Conservation (phyloP, 2,329 filamentous ascomycete genomes). For the Fusarium penzigii region DNA sequence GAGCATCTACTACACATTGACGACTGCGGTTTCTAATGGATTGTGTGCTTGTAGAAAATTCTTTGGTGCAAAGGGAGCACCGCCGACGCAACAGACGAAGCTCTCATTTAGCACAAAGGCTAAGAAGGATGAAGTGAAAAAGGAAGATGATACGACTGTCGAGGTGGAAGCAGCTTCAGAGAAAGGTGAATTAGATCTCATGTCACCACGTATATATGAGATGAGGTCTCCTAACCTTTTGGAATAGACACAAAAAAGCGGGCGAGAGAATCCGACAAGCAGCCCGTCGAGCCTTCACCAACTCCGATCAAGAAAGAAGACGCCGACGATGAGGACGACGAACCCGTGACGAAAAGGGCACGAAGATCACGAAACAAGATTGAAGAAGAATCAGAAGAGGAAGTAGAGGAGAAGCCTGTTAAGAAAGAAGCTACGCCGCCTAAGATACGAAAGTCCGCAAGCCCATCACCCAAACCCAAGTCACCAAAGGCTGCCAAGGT, state of each 20-base stretch:
- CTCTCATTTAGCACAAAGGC: slow-evolving; percentile 70
- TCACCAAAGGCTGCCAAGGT: slow-evolving; percentile 21
- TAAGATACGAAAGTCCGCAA: slow-evolving; percentile 21
- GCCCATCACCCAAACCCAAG: slow-evolving; percentile 25
- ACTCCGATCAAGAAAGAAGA: slow-evolving; percentile 33
- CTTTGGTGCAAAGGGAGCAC: slow-evolving; percentile 62
- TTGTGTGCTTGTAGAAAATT: slow-evolving; percentile 68
- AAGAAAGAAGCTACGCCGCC: slow-evolving; percentile 17
- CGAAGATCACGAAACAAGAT: slow-evolving; percentile 49
- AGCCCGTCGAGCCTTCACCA: slow-evolving; percentile 14
- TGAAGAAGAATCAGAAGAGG: slow-evolving; percentile 55
- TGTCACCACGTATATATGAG: not conserved
- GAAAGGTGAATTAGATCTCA: slow-evolving; percentile 34
- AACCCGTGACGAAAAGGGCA: slow-evolving; percentile 60
- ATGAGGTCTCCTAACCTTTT: slow-evolving; percentile 1
- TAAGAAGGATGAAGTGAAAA: slow-evolving; percentile 38
- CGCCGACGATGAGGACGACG: slow-evolving; percentile 56
- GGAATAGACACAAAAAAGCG: slow-evolving; percentile 50
- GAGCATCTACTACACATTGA: not conserved
- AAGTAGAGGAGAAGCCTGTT: slow-evolving; percentile 39
- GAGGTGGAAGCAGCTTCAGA: slow-evolving; percentile 42
- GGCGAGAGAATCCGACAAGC: slow-evolving; percentile 29
- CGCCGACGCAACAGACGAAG: slow-evolving; percentile 73
- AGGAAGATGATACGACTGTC: slow-evolving; percentile 30
- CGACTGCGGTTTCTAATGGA: not conserved